These are phyloP conservation scores for Proliferodiscus dingleyae DNA, from an alignment of 2,329 filamentous ascomycete genomes.

Conservation along the genomic window DNA sequence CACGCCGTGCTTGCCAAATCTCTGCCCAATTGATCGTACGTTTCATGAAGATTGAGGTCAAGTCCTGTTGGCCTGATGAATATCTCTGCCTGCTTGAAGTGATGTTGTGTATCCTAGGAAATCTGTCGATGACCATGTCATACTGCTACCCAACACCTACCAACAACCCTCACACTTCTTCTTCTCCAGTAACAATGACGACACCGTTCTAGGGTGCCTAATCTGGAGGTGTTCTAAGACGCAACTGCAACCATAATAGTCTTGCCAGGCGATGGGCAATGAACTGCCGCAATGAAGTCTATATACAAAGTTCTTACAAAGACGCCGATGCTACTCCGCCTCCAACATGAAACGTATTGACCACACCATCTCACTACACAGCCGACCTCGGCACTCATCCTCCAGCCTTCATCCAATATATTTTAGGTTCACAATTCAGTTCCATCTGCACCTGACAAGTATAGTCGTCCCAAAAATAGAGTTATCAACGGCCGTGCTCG, in stretches of 20 bases:
- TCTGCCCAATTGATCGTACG: not conserved
- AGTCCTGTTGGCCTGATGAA: not conserved
- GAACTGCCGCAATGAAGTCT: not conserved
- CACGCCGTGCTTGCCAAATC: not conserved
- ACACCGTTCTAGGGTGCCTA: not conserved
- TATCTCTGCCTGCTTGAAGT: not conserved
- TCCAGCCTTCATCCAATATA: not conserved
- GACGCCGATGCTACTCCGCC: not conserved
- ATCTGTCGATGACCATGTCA: not conserved
- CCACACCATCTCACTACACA: conserved; percentile 5
- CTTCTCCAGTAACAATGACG: not conserved
- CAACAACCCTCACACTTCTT: not conserved
- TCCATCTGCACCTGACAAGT: conserved; percentile 1
- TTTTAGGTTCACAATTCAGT: not conserved
- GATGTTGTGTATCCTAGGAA: not conserved
- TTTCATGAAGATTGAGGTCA: not conserved
- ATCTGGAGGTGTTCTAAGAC: no score
- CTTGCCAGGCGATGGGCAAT: not conserved
- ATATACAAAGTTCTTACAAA: not conserved
- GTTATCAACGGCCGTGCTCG: no score
- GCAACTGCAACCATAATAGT: no score
- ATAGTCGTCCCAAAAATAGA: no score
- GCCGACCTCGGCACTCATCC: not conserved
- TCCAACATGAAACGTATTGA: conserved; percentile 4
- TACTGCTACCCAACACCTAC: not conserved